Evolutionary conservation across 345 rosid genomes (phyloP).

Genomic region (Linum usitatissimum): DNA sequence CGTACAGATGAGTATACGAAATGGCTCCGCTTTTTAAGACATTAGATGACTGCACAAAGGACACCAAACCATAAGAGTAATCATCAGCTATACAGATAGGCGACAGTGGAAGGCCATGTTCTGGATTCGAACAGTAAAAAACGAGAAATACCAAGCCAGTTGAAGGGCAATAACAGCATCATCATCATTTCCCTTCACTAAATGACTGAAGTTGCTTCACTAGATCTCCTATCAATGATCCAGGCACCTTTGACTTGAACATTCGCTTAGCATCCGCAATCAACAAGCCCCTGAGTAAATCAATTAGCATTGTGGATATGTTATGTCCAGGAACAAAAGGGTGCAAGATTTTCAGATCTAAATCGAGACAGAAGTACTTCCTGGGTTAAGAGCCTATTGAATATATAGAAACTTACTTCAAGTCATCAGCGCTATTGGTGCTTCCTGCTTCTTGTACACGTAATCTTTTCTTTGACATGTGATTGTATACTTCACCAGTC

Average conservation of each 20-base stretch:
- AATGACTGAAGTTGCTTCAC: conserved; percentile 40
- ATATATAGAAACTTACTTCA: conserved; percentile 47
- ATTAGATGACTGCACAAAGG: background rate
- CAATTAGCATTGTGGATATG: background rate
- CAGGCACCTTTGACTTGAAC: conserved; percentile 52
- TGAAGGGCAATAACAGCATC: background rate
- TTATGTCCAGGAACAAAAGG: too few species aligned
- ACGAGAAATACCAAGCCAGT: background rate
- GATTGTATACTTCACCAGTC: conserved; percentile 41
- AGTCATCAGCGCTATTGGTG: conserved; percentile 21
- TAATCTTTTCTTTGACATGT: conserved; percentile 59
- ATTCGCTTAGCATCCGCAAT: conserved; percentile 50
- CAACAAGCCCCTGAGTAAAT: conserved; percentile 53
- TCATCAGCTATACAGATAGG: background rate
- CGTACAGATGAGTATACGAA: too few species aligned
- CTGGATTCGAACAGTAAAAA: background rate
- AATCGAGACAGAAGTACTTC: background rate
- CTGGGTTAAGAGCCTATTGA: too few species aligned
- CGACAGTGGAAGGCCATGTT: background rate
- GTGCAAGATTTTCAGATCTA: background rate
- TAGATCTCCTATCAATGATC: conserved; percentile 57
- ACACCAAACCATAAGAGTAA: background rate
- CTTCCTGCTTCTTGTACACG: conserved; percentile 28
- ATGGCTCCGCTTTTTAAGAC: too few species aligned
- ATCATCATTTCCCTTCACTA: conserved; percentile 33